Conservation (phyloP, 106 monocot species). For the Dendrobium huoshanense region DNA sequence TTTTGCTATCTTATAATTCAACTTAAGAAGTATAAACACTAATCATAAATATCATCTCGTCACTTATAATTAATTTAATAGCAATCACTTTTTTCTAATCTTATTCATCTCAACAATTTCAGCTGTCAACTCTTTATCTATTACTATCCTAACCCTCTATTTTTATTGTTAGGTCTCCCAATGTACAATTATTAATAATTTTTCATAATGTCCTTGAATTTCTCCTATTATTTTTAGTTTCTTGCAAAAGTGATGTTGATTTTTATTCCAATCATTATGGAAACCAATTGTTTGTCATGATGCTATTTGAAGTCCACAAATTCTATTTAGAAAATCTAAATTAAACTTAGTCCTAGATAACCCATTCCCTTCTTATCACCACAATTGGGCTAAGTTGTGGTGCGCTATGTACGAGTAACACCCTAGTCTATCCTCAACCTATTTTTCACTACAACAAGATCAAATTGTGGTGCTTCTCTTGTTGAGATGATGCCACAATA, state of each 20-base stretch:
- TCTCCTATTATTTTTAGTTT: background rate
- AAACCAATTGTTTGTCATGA: background rate
- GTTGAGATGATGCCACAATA: background rate
- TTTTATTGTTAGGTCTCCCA: too few relatives aligned
- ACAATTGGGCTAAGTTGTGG: background rate
- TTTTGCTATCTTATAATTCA: too few relatives aligned
- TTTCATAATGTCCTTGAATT: background rate
- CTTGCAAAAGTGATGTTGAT: background rate
- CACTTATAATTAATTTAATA: background rate
- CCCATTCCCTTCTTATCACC: background rate
- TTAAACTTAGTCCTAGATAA: too few relatives aligned
- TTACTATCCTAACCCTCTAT: too few relatives aligned
- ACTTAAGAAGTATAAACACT: too few relatives aligned
- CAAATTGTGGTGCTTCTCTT: background rate
- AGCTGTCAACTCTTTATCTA: too few relatives aligned
- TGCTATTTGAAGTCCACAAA: too few relatives aligned
- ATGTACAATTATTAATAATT: too few relatives aligned
- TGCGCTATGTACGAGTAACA: background rate
- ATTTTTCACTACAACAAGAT: too few relatives aligned
- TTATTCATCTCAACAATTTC: too few relatives aligned
- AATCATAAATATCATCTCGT: too few relatives aligned
- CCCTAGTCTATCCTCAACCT: background rate
- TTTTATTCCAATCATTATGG: background rate
- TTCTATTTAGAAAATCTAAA: too few relatives aligned
- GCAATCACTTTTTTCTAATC: background rate